Conservation (phyloP, 768 basidiomycete species). For the Lyophyllum shimeji region DNA sequence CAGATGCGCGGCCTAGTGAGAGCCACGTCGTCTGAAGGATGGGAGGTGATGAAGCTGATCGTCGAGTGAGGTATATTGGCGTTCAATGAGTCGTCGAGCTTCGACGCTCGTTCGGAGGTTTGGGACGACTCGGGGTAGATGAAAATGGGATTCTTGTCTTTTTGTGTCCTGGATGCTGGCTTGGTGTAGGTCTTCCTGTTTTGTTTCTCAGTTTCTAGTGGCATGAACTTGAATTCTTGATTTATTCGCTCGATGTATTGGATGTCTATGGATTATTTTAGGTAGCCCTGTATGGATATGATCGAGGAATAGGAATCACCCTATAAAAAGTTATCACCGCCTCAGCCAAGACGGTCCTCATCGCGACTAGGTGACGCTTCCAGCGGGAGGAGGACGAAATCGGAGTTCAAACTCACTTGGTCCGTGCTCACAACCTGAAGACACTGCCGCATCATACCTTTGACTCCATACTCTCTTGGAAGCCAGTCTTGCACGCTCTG, state of each 20-base stretch:
- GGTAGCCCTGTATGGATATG: neutral
- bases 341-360: too few relatives aligned
- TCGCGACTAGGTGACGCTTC: too few relatives aligned
- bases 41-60: slow-evolving; percentile 33
- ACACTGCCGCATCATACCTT: too few relatives aligned
- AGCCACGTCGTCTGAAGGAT: slow-evolving; percentile 33
- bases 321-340: too few relatives aligned
- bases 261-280: neutral
- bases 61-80: neutral
- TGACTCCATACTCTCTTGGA: too few relatives aligned
- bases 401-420: too few relatives aligned
- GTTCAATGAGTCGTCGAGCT: neutral
- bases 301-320: too few relatives aligned
- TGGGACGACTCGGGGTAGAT: neutral
- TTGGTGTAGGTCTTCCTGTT: neutral
- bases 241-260: neutral
- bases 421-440: too few relatives aligned
- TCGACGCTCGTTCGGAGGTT: neutral
- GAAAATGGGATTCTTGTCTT: too few relatives aligned
- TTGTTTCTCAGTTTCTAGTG: neutral
- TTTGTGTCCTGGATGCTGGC: neutral
- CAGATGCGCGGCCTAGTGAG: slow-evolving; percentile 50
- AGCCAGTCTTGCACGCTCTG: too few relatives aligned
- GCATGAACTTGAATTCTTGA: neutral
- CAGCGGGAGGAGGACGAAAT: too few relatives aligned